phyloP scores from a whole-genome alignment of 1,284 basidiomycete genomes.

The Naganishia albida region DNA sequence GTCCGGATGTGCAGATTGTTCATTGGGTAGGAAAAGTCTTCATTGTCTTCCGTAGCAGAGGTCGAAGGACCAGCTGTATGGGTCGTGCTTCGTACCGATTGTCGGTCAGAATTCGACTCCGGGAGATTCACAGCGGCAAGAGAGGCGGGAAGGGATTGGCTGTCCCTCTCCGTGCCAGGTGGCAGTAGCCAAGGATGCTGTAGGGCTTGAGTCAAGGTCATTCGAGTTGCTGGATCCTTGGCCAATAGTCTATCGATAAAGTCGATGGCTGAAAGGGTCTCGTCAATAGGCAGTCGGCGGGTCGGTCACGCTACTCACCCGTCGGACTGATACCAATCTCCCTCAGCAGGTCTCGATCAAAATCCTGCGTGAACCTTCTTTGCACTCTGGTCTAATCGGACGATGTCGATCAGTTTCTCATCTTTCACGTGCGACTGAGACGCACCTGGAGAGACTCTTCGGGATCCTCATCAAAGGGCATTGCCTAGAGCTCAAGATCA shows the following conservation, averaged over 20 bases:
- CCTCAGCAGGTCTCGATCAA: conserved; percentile 64
- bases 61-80: conserved; percentile 21
- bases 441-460: conserved; percentile 37
- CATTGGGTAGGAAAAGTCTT: conserved; percentile 31
- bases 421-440: conserved; percentile 3
- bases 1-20: conserved; percentile 28
- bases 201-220: conserved; percentile 64
- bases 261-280: conserved; percentile 49
- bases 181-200: conserved; percentile 65
- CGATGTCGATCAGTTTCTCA: background rate
- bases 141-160: conserved; percentile 25
- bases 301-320: conserved; percentile 46
- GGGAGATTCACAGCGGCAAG: conserved; percentile 28
- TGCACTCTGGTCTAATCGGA: conserved; percentile 55
- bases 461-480: conserved; percentile 53
- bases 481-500: conserved; percentile 31
- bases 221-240: conserved; percentile 60
- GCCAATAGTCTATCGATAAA: conserved; percentile 61
- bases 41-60: conserved; percentile 20
- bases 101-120: background rate
- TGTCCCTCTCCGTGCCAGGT: conserved; percentile 34
- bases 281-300: conserved; percentile 49
- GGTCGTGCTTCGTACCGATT: background rate
- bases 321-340: conserved; percentile 50
- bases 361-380: conserved; percentile 61